Percentiles rank a stretch among this genome's conserved stretches.
Evolutionary conservation across 108 stramenopile genomes (phyloP).

Genomic region (Chaetoceros tenuissimus): DNA sequence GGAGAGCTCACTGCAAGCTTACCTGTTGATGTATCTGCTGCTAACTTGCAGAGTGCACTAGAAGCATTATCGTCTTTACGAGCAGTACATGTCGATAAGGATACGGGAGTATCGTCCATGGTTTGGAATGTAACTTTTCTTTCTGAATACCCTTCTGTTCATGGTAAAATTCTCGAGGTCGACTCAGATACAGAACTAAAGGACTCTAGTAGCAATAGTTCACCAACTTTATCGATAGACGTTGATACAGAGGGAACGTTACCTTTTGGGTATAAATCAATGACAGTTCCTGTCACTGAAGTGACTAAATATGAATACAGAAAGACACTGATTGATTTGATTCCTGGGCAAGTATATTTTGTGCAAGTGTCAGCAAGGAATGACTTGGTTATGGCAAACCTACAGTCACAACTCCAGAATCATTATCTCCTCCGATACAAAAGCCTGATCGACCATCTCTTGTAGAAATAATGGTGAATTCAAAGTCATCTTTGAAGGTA

Average conservation of each 20-base stretch:
- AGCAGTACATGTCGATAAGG: conserved; percentile 29
- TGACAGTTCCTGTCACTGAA: too few species aligned
- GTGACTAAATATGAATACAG: too few species aligned
- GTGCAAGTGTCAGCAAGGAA: conserved; percentile 55
- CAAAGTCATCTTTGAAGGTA: conserved; percentile 22
- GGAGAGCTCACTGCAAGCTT: conserved; percentile 20
- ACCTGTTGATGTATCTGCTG: conserved; percentile 37
- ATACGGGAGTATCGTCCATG: conserved; percentile 15
- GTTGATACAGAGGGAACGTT: too few species aligned
- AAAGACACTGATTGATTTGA: conserved; percentile 27
- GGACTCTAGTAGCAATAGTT: too few species aligned
- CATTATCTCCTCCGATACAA: conserved; percentile 55
- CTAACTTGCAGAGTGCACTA: conserved; percentile 31
- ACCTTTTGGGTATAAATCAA: too few species aligned
- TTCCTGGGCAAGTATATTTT: conserved; percentile 41
- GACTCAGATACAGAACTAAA: too few species aligned
- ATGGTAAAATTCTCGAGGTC: too few species aligned
- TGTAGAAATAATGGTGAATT: conserved; percentile 29
- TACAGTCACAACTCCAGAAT: conserved; percentile 39
- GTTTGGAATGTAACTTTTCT: conserved; percentile 61
- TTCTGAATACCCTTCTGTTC: conserved; percentile 35
- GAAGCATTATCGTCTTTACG: conserved; percentile 45
- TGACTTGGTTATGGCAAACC: conserved; percentile 42
- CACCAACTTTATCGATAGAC: too few species aligned
- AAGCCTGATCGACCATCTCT: conserved; percentile 44